Percentiles rank a stretch among this genome's conserved stretches.
Conservation (phyloP, 108 stramenopile genomes). For the Pinguiococcus pyrenoidosus region DNA sequence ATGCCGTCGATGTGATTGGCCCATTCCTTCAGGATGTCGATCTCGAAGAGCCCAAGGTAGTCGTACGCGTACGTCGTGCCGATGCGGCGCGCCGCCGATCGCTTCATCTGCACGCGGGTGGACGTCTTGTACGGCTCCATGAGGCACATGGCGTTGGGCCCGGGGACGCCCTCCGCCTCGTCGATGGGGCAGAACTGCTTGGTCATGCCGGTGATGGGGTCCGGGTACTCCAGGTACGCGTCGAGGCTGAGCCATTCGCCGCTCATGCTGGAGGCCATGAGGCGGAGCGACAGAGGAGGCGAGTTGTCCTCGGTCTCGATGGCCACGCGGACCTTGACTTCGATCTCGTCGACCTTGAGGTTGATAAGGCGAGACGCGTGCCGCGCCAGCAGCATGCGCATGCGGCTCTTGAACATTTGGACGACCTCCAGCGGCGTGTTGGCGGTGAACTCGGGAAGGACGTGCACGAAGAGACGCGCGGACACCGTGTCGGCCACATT, state of each 20-base stretch:
- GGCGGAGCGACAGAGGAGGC: slow-evolving; percentile 74
- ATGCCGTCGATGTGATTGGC: slow-evolving; percentile 1
- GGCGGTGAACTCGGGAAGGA: slow-evolving; percentile 51
- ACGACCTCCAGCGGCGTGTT: slow-evolving; percentile 55
- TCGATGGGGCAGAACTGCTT: slow-evolving; percentile 70
- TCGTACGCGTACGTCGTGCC: slow-evolving; percentile 94
- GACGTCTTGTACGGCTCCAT: slow-evolving; percentile 76
- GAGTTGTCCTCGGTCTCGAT: slow-evolving; percentile 38
- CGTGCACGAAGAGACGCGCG: slow-evolving; percentile 79
- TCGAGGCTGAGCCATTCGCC: slow-evolving; percentile 83
- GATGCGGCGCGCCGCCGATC: slow-evolving; percentile 84
- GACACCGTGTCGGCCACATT: slow-evolving; percentile 70
- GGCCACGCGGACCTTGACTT: slow-evolving; percentile 72
- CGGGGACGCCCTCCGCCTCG: too few species aligned
- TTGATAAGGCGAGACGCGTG: slow-evolving; percentile 77
- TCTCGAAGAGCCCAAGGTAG: slow-evolving; percentile 89
- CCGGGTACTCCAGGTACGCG: slow-evolving; percentile 75
- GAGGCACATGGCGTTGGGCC: slow-evolving; percentile 57
- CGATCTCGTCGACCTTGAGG: slow-evolving; percentile 90
- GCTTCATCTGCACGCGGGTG: slow-evolving; percentile 76
- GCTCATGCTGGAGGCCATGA: slow-evolving; percentile 80
- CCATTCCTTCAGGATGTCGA: slow-evolving; percentile 68
- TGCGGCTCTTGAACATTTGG: slow-evolving; percentile 43
- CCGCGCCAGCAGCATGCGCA: slow-evolving; percentile 58
- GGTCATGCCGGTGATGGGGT: slow-evolving; percentile 80